Evolutionary conservation across 257 asterid species (phyloP), one percentile per base, ranked within the genome.

Genomic region (Prunella vulgaris): DNA sequence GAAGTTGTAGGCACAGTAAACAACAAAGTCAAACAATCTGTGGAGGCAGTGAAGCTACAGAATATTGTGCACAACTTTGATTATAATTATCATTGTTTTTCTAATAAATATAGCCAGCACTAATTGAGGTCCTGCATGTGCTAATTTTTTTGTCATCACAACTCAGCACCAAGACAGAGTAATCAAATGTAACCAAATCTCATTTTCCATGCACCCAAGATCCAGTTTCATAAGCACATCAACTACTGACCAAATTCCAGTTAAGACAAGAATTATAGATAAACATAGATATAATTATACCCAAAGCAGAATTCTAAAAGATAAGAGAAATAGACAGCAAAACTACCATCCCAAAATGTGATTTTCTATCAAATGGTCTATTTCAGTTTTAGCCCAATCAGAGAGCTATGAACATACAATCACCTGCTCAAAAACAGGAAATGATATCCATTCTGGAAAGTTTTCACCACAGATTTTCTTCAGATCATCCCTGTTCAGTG

Each of bases 381-480:
- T 18, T 12, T 20, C 62, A 40, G 15, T 58, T 22, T 24, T 5
- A 35, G 59, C n/a, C 54, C 46, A 58, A 61, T 62, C 25, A 9
- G 46, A 56, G 56, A 60, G 17, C 37, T 28, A 44, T 12, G 52
- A 54, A 73, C 52, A n/a, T 0, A 52, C 21, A 17, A 68, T 33
- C 62, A 93, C 99, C 95, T 93, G 99, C 76, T 93, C 96, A 75
- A 59, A 93, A 57, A 82, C 96, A 6, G 99, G 99, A 81, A 93
- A 93, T 3, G 99, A 93, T 71, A 93, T 90, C 99, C 97, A 93
- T 25, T 87, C 88, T 1, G 99, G 99, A 61, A 82, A 85, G 67
- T 82, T 86, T 10, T 88, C 97, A 25, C 99, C 99, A 57, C 99
- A 93, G 13, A 93, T 86, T 82, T 87, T 88, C 82, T 86, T 88